Conservation (phyloP, 2,329 filamentous ascomycete genomes). For the Beauveria australis region DNA sequence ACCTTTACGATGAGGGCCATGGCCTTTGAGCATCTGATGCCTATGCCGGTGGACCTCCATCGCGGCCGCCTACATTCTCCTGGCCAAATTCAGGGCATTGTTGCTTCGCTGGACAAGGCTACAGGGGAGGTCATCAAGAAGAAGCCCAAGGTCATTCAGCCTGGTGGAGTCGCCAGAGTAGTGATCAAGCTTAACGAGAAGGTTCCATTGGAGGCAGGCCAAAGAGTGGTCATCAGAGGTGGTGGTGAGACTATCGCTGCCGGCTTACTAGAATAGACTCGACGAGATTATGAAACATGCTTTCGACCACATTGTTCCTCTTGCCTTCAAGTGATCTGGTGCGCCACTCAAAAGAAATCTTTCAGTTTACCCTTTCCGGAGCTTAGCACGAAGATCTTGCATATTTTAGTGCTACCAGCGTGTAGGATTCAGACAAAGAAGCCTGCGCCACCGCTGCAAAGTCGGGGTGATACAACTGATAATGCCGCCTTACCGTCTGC, state of each 20-base stretch:
- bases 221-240: constrained; percentile 71
- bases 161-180: constrained; percentile 68
- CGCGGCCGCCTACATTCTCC: constrained; percentile 73
- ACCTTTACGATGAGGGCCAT: constrained; percentile 76
- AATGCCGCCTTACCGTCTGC: neutral
- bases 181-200: constrained; percentile 64
- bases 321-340: neutral
- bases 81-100: constrained; percentile 63
- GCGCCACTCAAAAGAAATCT: no score
- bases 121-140: constrained; percentile 71
- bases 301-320: neutral
- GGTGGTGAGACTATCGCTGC: constrained; percentile 81
- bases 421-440: no score
- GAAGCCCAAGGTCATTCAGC: constrained; percentile 75
- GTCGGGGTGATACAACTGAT: no score
- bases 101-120: constrained; percentile 69
- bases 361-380: no score
- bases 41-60: constrained; percentile 84
- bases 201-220: constrained; percentile 72
- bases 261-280: constrained; percentile 63
- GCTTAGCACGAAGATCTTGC: no score
- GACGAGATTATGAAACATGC: constrained; percentile 6
- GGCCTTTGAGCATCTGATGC: constrained; percentile 82
- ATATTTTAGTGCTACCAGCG: no score
- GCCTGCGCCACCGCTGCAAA: no score